These are phyloP conservation scores for Rhodotorula taiwanensis DNA, from an alignment of 768 basidiomycete species.

Conservation along the genomic window DNA sequence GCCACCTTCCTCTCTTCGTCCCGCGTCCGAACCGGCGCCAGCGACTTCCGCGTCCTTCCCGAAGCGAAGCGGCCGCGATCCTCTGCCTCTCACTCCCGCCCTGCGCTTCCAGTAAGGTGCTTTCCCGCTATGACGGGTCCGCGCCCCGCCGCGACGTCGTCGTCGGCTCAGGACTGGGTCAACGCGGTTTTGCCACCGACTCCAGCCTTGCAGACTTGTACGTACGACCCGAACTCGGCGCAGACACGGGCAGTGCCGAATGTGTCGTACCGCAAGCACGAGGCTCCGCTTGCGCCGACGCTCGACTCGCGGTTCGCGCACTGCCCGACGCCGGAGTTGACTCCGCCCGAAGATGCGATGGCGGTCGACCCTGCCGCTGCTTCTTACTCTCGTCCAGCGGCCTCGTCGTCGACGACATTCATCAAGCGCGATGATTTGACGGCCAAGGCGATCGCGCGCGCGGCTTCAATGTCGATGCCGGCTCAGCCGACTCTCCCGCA, in stretches of 20 bases:
- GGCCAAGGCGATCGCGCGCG: conserved; percentile 4
- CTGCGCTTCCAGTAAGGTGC: no score
- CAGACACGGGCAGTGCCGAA: no score
- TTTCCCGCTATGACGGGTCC: no score
- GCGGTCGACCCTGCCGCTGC: neutral
- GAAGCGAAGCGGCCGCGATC: conserved; percentile 4
- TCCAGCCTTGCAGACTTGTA: neutral
- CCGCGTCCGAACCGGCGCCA: conserved; percentile 1
- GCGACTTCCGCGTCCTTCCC: neutral
- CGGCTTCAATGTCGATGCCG: neutral
- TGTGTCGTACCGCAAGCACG: neutral
- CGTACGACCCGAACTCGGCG: neutral
- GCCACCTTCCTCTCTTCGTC: neutral
- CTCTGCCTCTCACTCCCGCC: neutral
- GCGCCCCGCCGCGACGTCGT: neutral
- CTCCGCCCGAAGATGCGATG: conserved; percentile 6
- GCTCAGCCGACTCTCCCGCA: neutral
- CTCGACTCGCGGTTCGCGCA: neutral
- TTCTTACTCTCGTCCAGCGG: no score
- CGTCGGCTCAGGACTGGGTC: neutral
- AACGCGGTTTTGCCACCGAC: neutral
- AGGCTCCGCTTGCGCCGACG: neutral
- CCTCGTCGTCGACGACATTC: neutral
- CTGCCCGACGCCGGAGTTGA: conserved; percentile 14
- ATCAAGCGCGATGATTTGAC: conserved; percentile 19